phyloP scores from a whole-genome alignment of 441 rosid species.

The Eruca vesicaria region DNA sequence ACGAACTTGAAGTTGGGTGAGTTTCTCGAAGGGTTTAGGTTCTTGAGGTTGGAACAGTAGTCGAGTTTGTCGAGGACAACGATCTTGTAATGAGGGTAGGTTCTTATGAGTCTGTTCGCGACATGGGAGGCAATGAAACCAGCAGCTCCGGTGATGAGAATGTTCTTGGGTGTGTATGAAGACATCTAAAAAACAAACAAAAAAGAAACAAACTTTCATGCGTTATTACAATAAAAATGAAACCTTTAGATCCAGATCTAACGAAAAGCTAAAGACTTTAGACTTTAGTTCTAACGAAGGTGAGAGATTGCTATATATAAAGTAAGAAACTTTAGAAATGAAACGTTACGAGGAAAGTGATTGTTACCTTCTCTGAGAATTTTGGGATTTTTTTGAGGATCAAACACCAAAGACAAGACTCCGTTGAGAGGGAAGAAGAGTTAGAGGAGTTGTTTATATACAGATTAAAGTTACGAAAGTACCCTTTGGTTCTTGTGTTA shows the following conservation, averaged over 20 bases:
- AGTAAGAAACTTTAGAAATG: neutral
- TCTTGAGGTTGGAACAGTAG: constrained; percentile 87
- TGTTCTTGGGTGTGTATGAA: constrained; percentile 74
- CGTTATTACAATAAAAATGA: neutral
- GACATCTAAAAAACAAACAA: constrained; percentile 49
- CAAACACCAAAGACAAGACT: neutral
- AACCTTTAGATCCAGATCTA: constrained; percentile 17
- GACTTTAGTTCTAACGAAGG: too few species aligned
- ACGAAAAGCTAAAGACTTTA: neutral
- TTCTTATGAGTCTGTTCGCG: constrained; percentile 68
- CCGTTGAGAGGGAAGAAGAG: constrained; percentile 19
- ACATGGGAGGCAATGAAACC: constrained; percentile 82
- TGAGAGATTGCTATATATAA: too few species aligned
- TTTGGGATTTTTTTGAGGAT: constrained; percentile 5
- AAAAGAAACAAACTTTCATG: neutral
- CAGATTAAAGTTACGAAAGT: constrained; percentile 10
- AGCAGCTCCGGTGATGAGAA: constrained; percentile 94
- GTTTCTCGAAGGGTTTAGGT: constrained; percentile 63
- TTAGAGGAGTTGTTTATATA: constrained; percentile 7
- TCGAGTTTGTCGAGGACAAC: constrained; percentile 95
- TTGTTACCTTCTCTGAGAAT: constrained; percentile 19
- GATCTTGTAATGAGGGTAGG: constrained; percentile 80
- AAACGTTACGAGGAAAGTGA: neutral
- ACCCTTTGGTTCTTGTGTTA: neutral
- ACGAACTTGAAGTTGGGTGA: constrained; percentile 88